A percentile compares a stretch with the other conserved stretches of the same genome.
Conservation (phyloP, 2,329 filamentous ascomycete species). For the Lizonia empirigonia region DNA sequence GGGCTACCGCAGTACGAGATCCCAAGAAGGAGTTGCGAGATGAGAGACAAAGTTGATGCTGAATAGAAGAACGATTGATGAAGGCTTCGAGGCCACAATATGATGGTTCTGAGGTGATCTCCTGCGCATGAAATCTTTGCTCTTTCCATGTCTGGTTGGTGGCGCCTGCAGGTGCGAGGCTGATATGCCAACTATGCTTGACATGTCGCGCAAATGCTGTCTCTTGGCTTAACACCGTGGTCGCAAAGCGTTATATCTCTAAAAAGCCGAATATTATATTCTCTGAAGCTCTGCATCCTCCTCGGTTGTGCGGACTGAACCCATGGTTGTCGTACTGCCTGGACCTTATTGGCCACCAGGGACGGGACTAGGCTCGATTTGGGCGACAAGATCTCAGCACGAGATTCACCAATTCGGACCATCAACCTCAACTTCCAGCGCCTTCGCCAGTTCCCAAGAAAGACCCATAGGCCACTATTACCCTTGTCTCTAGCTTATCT, state of each 20-base stretch:
- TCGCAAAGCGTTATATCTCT: not conserved
- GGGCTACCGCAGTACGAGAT: too few species aligned
- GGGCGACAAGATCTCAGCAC: slow-evolving; percentile 13
- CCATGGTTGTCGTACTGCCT: slow-evolving; percentile 11
- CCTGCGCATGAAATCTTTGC: slow-evolving; percentile 11
- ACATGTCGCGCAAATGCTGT: not conserved
- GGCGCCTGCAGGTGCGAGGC: slow-evolving; percentile 18
- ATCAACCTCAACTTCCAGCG: slow-evolving; percentile 27
- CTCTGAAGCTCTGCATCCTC: not conserved
- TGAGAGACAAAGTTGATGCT: too few species aligned
- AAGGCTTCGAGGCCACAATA: too few species aligned
- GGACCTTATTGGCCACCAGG: slow-evolving; percentile 7
- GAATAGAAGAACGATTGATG: too few species aligned
- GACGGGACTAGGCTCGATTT: slow-evolving; percentile 8
- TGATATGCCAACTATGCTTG: slow-evolving; percentile 7
- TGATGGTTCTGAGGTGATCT: slow-evolving; percentile 13
- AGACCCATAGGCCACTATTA: not conserved
- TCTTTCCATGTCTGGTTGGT: slow-evolving; percentile 26
- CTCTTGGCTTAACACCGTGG: not conserved
- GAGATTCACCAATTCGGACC: slow-evolving; percentile 33
- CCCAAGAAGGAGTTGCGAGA: slow-evolving; percentile 8
- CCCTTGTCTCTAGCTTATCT: not conserved
- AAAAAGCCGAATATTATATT: not conserved
- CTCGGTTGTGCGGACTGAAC: slow-evolving; percentile 4
- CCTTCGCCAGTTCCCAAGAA: slow-evolving; percentile 21